These are phyloP conservation scores for Plantago elongata DNA, from an alignment of 257 asterid genomes.

Conservation along the genomic window DNA sequence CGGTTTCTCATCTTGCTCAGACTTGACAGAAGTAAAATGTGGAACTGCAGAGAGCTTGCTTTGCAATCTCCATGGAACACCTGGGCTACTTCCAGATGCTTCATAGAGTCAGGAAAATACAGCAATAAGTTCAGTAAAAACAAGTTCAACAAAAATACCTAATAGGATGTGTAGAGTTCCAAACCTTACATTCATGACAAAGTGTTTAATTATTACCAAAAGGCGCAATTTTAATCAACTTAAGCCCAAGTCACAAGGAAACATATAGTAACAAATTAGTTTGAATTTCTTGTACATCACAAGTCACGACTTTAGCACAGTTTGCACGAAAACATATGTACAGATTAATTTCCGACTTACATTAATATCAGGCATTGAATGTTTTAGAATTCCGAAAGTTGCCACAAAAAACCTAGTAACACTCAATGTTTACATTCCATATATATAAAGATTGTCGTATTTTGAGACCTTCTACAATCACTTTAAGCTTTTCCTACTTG, in stretches of 20 bases:
- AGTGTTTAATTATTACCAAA: constrained; percentile 13
- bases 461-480: too few species aligned
- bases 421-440: too few species aligned
- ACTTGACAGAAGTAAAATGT: constrained; percentile 39
- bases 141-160: constrained; percentile 12
- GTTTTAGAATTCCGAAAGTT: too few species aligned
- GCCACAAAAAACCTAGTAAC: too few species aligned
- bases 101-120: neutral
- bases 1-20: constrained; percentile 44
- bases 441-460: too few species aligned
- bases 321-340: neutral
- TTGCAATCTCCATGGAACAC: constrained; percentile 40
- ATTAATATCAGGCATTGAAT: too few species aligned
- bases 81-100: constrained; percentile 38
- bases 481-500: too few species aligned
- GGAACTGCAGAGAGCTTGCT: constrained; percentile 48
- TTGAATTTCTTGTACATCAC: neutral
- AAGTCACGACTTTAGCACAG: neutral
- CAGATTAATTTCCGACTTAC: too few species aligned
- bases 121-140: constrained; percentile 12
- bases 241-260: constrained; percentile 8
- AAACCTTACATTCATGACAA: constrained; percentile 9
- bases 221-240: neutral
- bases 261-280: constrained; percentile 1
- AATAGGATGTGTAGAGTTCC: neutral